A percentile compares a stretch with the other conserved stretches of the same genome.
These are phyloP conservation scores for Pseudogymnoascus sp. DNA, from an alignment of 2,329 filamentous ascomycete genomes.

Conservation along the genomic window DNA sequence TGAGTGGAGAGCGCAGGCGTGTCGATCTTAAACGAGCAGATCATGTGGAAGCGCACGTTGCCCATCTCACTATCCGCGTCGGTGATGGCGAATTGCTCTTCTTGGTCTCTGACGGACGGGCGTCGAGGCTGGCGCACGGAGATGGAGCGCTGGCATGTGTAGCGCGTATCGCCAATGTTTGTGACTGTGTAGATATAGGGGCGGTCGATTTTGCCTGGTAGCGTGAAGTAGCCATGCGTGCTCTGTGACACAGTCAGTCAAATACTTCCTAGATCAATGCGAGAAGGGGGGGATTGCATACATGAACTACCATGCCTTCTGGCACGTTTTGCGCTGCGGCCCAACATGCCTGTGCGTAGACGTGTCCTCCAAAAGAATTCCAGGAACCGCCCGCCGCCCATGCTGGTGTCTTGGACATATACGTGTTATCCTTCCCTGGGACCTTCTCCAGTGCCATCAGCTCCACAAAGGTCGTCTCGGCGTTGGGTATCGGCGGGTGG, in stretches of 20 bases:
- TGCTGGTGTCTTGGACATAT: conserved; percentile 14
- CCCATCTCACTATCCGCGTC: conserved; percentile 27
- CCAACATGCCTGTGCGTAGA: conserved; percentile 36
- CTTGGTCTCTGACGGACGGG: conserved; percentile 31
- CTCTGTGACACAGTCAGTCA: background rate
- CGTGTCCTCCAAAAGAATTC: conserved; percentile 37
- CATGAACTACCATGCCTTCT: conserved; percentile 34
- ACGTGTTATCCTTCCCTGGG: conserved; percentile 11
- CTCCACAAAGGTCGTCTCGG: conserved; percentile 12
- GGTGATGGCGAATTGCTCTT: background rate
- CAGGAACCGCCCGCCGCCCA: conserved; percentile 15
- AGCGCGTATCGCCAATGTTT: conserved; percentile 37
- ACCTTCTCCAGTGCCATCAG: conserved; percentile 15
- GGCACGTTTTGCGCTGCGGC: conserved; percentile 32
- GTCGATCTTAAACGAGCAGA: conserved; percentile 43
- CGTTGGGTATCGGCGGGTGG: background rate
- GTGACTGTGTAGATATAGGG: conserved; percentile 47
- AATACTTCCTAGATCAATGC: background rate
- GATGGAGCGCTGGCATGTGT: conserved; percentile 44
- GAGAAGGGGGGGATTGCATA: conserved; percentile 25
- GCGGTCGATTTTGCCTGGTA: conserved; percentile 39
- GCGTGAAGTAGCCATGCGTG: conserved; percentile 49
- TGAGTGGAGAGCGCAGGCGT: conserved; percentile 13
- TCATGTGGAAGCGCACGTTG: conserved; percentile 42
- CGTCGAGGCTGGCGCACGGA: conserved; percentile 42